Base-by-base conservation (phyloP, 306 rosid species). In the Geum urbanum region DNA sequence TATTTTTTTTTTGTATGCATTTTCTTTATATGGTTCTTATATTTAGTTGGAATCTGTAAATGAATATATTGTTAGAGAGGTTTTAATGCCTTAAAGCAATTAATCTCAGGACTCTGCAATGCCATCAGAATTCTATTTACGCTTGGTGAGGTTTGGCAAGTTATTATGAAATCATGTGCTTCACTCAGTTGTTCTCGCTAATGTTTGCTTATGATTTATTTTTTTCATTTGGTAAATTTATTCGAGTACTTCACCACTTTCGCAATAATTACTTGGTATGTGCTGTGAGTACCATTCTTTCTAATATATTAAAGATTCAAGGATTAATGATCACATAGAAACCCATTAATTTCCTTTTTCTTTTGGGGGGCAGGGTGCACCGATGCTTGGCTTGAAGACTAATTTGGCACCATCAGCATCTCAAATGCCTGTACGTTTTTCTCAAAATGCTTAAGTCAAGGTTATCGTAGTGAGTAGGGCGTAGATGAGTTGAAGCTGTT, bases 341-440 rank as follows among this genome's bases (percentile, higher is more conserved):
- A 47, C 59, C 66, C 73, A 72, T 62, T 72, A 76, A 50, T 50
- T 69, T 54, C 44, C 81, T 74, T 46, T 58, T 58, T 46, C 54
- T 74, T 56, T 56, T 56, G 45, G 65, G 74, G 74, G 74, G 78
- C 80, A 94, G 98, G 98, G 77, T 63, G 82, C 85, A 61, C 90
- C 98, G 40, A 67, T 69, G 78, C 77, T 88, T 80, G 81, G 78
- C 81, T 61, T 88, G 81, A 94, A 94, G 83, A 82, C 69, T 77
- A 37, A 89, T 49, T 60, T 78, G 85, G 76, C 83, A 70, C 75
- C 81, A 62, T 56, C 95, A 41, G 81, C 85, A 74, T 79, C 95
- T 64, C 92, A 80, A 76, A 72, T 83, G 62, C 84, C 96, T 80
- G 95, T 90, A 87, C 61, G 97, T 72, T 50, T 79, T 80, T 44